Evolutionary conservation across 2,329 filamentous ascomycete species (phyloP), one percentile per base, ranked within the genome.

Genomic region (Fusarium tuaranense): DNA sequence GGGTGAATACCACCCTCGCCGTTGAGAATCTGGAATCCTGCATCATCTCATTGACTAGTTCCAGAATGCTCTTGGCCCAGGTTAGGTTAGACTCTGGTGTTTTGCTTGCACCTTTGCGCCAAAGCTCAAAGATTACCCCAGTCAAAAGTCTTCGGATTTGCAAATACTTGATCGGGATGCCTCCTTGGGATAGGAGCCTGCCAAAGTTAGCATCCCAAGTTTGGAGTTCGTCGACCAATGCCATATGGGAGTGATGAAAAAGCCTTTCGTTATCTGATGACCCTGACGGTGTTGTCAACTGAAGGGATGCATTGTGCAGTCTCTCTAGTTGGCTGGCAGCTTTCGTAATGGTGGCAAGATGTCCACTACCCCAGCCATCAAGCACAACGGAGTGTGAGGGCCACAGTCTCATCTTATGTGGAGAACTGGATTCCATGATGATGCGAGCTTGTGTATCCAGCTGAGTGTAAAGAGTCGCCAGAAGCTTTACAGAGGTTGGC

Each of bases 371-470:
- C 60, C 65, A 64, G 13, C 60, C 65, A 38, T 48, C 30, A 14
- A 48, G 20, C 6, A 20, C 22, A 14, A 61, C 34, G 5, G 32
- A 7, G 22, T 65, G 67, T 9, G 55, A 20, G 10, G 13, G 44
- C 65, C 65, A 68, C 32, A 38, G n/a, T 16, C 2, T 32, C 22
- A 36, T n/a, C 36, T 38, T 46, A 14, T 25, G 4, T 32, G 25
- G 57, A 27, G 6, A 30, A 20, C 20, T 46, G 12, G 20, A 46
- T 20, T 22, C 3, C n/a, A 69, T 61, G 5, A 69, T 30, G 3
- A 55, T n/a, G 1, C 67, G 62, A 8, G 61, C 67, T 65, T 69
- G 67, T 25, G 67, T 61, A 25, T 69, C 62, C 27, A 55, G 38
- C 27, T 61, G 55, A 16, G 67, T 69, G 22, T 69, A 65, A 3